These are phyloP conservation scores for Amanita fuliginea DNA, from an alignment of 768 basidiomycete species.

Conservation along the genomic window DNA sequence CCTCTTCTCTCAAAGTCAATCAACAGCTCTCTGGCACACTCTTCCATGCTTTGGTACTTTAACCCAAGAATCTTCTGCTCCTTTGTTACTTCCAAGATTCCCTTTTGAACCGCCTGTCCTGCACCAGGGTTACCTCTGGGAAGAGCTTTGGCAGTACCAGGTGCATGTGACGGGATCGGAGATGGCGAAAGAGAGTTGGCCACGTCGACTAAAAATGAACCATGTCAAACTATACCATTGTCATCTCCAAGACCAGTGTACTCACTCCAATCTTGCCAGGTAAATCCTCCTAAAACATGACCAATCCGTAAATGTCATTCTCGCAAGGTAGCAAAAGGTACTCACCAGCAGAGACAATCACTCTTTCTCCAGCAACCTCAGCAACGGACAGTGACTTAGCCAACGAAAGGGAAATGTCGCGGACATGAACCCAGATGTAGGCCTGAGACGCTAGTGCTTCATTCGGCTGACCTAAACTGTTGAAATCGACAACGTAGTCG, in stretches of 20 bases:
- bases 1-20: neutral
- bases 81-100: neutral
- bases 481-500: neutral
- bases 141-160: neutral
- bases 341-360: conserved; percentile 3
- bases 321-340: too few relatives aligned
- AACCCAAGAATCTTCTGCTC: conserved; percentile 1
- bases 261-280: conserved; percentile 5
- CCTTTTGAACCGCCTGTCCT: neutral
- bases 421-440: neutral
- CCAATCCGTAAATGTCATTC: too few relatives aligned
- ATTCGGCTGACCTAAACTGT: neutral
- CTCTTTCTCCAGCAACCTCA: conserved; percentile 3
- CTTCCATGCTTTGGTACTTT: conserved; percentile 5
- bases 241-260: neutral
- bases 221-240: neutral
- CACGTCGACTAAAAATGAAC: neutral
- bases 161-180: neutral
- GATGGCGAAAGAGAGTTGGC: neutral
- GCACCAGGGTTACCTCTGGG: neutral
- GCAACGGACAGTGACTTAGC: neutral
- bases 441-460: neutral
- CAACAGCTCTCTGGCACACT: conserved; percentile 1
- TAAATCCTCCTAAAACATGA: neutral
- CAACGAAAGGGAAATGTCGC: neutral